Evolutionary conservation across 1,139 yeast genomes (phyloP), one percentile per base, ranked within the genome.

Genomic region (Citeromyces siamensis): DNA sequence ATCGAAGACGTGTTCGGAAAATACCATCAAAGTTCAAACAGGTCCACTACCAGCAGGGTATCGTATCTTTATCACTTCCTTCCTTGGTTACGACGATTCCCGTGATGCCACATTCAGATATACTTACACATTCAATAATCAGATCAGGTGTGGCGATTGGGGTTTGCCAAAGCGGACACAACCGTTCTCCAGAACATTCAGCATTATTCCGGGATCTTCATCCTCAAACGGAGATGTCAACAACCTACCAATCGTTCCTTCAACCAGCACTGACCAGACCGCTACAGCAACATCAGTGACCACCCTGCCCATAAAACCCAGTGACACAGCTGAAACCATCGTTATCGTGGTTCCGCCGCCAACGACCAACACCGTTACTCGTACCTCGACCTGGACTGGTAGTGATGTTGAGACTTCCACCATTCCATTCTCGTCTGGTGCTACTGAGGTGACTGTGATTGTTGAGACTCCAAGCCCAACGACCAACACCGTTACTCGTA

Each of bases 401-500:
- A 18, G 14, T 9, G 32, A 20, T n/a, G 21, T 19, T 16, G 18
- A 33, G 16, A 35, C 34, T 5, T 19, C 34, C 20, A 35, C 37
- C 8, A 9, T 19, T 18, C 34, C 37, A 28, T 13, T 19, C n/a
- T 19, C 13, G 10, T 6, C 10, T 13, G 34, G 20, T 19, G 34
- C 23, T 8, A 19, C 28, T 4, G 28, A 12, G 19, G 34, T 28
- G 19, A 35, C 37, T 7, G 37, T 35, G 4, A 20, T 28, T 3
- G 27, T 35, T n/a, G 34, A 35, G 16, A 23, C 14, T 3, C 37
- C 37, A 10, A 26, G 17, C 13, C 35, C 35, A 5, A 33, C 35
- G 4, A 23, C 28, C 28, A 23, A 23, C 28, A n/a, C 5, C 28
- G 26, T 20, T n/a, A 20, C 27, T 8, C 8, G 9, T 4, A 20